A percentile compares a stretch with the other conserved stretches of the same genome.
phyloP scores from a whole-genome alignment of 768 basidiomycete species.

The Mycena vitilis region DNA sequence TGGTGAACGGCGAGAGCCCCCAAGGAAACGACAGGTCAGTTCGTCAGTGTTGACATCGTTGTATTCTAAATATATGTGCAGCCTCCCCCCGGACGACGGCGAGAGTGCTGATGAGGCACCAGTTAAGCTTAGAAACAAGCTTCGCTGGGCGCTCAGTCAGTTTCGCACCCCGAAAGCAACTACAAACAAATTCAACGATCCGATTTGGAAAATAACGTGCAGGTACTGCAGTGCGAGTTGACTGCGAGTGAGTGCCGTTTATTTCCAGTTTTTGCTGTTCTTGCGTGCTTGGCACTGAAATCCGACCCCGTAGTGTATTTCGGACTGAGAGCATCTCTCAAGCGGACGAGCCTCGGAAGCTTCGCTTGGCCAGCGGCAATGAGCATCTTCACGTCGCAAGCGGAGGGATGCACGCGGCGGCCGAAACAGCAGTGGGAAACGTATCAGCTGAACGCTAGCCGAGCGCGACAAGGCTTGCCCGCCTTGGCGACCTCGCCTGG shows the following conservation, averaged over 20 bases:
- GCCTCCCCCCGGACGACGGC: too few species aligned
- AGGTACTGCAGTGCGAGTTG: slow-evolving; percentile 26
- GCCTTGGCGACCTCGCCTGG: not conserved
- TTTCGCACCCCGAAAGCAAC: slow-evolving; percentile 5
- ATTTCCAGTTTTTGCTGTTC: not conserved
- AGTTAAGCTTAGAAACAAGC: too few species aligned
- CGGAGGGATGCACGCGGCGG: slow-evolving; percentile 6
- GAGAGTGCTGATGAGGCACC: too few species aligned
- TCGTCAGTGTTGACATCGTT: too few species aligned
- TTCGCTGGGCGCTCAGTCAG: slow-evolving; percentile 17
- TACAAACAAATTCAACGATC: not conserved
- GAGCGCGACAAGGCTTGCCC: slow-evolving; percentile 7
- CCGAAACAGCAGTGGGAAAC: slow-evolving; percentile 19
- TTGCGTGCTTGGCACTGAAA: not conserved
- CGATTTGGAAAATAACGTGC: slow-evolving; percentile 16
- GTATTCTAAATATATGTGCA: too few species aligned
- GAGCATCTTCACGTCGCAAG: slow-evolving; percentile 25
- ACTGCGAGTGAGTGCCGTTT: too few species aligned
- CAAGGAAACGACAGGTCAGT: too few species aligned
- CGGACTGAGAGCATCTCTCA: slow-evolving; percentile 12
- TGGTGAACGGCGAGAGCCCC: too few species aligned
- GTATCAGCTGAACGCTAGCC: slow-evolving; percentile 14
- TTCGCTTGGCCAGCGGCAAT: slow-evolving; percentile 12
- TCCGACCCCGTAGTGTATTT: not conserved
- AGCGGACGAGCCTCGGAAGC: slow-evolving; percentile 11